Evolutionary conservation across 306 rosid species (phyloP).

Genomic region (Trifolium dubium): DNA sequence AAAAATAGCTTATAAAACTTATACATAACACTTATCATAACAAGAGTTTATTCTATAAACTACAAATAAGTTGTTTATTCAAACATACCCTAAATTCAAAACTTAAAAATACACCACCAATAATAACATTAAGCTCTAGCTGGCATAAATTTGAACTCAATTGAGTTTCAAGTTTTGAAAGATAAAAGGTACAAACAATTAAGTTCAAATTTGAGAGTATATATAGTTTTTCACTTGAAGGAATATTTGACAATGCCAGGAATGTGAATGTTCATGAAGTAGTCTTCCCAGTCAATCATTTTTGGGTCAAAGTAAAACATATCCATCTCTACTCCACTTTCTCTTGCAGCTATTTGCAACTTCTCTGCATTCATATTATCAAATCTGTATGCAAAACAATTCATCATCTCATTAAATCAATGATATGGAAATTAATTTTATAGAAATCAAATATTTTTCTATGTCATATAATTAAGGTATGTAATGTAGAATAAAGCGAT

Average conservation of each 20-base stretch:
- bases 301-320: conserved; percentile 72
- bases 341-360: conserved; percentile 55
- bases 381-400: conserved; percentile 52
- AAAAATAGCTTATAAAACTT: too few relatives aligned
- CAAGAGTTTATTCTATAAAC: too few relatives aligned
- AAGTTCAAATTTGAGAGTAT: not conserved
- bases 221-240: conserved; percentile 49
- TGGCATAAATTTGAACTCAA: conserved; percentile 14
- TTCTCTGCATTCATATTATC: conserved; percentile 68
- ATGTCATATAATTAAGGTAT: too few relatives aligned
- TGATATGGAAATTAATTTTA: too few relatives aligned
- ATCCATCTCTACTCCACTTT: conserved; percentile 53
- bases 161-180: not conserved
- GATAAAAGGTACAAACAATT: not conserved
- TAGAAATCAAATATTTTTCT: too few relatives aligned
- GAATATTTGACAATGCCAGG: conserved; percentile 69
- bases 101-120: not conserved
- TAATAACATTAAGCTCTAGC: not conserved
- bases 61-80: too few relatives aligned
- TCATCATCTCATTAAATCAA: not conserved
- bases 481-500: too few relatives aligned
- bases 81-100: not conserved
- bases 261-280: conserved; percentile 61
- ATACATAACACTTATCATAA: too few relatives aligned
- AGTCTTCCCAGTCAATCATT: conserved; percentile 69